Evolutionary conservation across 2,329 filamentous ascomycete species (phyloP).

Genomic region (Aspergillus puulaauensis): DNA sequence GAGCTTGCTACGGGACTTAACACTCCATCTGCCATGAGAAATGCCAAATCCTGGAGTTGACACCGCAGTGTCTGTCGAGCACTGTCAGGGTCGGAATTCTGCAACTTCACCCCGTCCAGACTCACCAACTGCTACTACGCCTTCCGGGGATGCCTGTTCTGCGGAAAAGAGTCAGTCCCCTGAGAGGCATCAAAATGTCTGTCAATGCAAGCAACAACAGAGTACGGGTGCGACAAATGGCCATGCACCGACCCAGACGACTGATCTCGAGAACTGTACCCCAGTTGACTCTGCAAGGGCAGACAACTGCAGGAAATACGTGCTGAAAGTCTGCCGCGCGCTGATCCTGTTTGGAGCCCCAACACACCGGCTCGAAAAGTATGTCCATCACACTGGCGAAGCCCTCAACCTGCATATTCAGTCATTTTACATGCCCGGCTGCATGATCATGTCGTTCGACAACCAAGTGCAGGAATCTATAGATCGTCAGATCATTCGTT

Average conservation of each 20-base stretch:
- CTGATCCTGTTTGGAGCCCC: conserved; percentile 89
- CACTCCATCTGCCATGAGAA: neutral
- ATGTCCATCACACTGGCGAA: conserved; percentile 81
- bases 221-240: neutral
- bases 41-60: neutral
- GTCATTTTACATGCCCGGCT: conserved; percentile 69
- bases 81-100: neutral
- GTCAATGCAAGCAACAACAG: neutral
- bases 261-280: neutral
- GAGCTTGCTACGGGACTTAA: neutral
- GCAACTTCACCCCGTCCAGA: neutral
- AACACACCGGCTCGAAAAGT: conserved; percentile 84
- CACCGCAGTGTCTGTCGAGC: neutral
- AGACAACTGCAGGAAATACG: neutral
- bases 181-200: neutral
- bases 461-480: conserved; percentile 44
- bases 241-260: neutral
- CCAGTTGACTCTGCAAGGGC: neutral
- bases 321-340: conserved; percentile 73
- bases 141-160: neutral
- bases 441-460: conserved; percentile 67
- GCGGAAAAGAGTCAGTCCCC: neutral
- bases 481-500: conserved; percentile 43
- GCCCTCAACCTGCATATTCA: conserved; percentile 84
- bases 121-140: neutral